Base-by-base conservation (phyloP, 495 filamentous ascomycete genomes). In the Alectoria sarmentosa region DNA sequence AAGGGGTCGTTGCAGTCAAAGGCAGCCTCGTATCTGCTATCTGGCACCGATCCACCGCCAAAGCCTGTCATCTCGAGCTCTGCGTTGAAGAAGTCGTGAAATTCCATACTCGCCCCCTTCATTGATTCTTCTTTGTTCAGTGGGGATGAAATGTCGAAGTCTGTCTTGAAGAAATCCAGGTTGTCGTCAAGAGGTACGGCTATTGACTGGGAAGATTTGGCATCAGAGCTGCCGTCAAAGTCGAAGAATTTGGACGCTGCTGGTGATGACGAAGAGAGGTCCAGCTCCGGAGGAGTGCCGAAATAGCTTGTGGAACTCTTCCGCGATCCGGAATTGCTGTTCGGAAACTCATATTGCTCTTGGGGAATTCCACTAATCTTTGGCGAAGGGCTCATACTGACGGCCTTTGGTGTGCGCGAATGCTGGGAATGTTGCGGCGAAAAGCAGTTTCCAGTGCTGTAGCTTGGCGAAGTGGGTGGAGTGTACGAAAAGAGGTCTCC, bases 381-480 rank as follows among this genome's bases (percentile, higher is more conserved):
- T 10, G 64, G 67, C 26, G 64, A 63, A 49, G 67, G 67, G 57
- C 55, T 69, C 60, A 56, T 21, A 64, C 67, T 69, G 13, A 49
- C n/a, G 1, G 64, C 63, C 55, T 66, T 73, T 62, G 75, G 75
- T 21, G 72, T 75, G 61, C 76, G 70, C 72, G 64, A 84, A 73
- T 70, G 80, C 72, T 70, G 78, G 74, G 64, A 81, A 70, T 58
- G 76, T 67, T 14, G 78, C 76, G 69, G 81, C 71, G 71, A 79
- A 71, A 60, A 77, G 65, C 75, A 78, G 74, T 78, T 80, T 75
- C 76, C 70, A 23, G 69, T 72, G 58, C 70, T 74, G 62, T 70
- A 69, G 14, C 75, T 74, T 9, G 80, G 80, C 36, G 79, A 82
- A 23, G 77, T 70, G n/a, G 80, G 78, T 34, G 80, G 80, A 21